phyloP scores from a whole-genome alignment of 176 grass and related monocot genomes.

The Stipa capillata region DNA sequence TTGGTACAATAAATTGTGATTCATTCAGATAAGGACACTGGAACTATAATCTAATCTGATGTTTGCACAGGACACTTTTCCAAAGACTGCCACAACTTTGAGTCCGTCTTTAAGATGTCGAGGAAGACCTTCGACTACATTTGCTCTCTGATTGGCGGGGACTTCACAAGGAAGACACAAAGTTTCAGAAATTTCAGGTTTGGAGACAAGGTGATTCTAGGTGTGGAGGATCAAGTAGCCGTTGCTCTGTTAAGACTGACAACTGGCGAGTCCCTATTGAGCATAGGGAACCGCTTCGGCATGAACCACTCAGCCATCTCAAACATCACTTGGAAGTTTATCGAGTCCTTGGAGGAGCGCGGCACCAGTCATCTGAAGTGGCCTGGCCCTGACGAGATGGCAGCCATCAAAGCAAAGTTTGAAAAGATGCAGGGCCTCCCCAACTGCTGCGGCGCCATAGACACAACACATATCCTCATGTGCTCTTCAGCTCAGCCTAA shows the following conservation, averaged over 20 bases:
- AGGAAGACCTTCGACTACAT: slow-evolving; percentile 87
- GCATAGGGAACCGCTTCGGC: slow-evolving; percentile 59
- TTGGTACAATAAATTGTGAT: neutral
- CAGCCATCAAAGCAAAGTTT: slow-evolving; percentile 55
- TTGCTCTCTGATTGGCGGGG: slow-evolving; percentile 46
- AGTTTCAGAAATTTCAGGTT: slow-evolving; percentile 63
- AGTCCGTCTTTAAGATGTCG: slow-evolving; percentile 68
- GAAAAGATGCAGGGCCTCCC: slow-evolving; percentile 63
- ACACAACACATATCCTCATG: slow-evolving; percentile 76
- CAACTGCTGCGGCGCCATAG: slow-evolving; percentile 82
- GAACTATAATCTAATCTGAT: too few species aligned
- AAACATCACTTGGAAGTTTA: slow-evolving; percentile 88
- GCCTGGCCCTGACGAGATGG: slow-evolving; percentile 59
- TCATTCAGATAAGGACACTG: neutral
- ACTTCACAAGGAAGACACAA: slow-evolving; percentile 41
- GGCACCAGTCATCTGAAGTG: slow-evolving; percentile 59
- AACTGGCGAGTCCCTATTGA: slow-evolving; percentile 67
- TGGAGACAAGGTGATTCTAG: slow-evolving; percentile 45
- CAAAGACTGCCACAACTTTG: slow-evolving; percentile 36
- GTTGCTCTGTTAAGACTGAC: slow-evolving; percentile 78
- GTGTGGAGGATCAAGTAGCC: slow-evolving; percentile 72
- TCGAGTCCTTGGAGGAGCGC: slow-evolving; percentile 75
- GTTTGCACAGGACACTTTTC: slow-evolving; percentile 33
- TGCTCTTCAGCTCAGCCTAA: slow-evolving; percentile 70
- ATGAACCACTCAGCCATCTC: slow-evolving; percentile 90